Evolutionary conservation across 2,329 filamentous ascomycete genomes (phyloP), one percentile per base, ranked within the genome.

Genomic region (Paecilomyces variotii): DNA sequence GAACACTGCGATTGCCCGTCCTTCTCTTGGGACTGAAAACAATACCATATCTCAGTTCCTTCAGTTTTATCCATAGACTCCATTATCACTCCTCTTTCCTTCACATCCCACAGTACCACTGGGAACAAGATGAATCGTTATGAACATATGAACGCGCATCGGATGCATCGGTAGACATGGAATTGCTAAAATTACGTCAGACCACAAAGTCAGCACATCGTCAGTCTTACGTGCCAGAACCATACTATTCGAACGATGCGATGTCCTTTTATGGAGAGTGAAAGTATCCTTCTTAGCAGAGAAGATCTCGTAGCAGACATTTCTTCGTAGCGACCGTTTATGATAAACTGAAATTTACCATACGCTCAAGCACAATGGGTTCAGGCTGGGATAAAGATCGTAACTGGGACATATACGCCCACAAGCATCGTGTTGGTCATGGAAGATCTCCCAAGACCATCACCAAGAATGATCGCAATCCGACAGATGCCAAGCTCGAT

Each of bases 401-500:
- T 4, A 14, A 45, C 4, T 19, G 39, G 39, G 39, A 28, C 14
- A 52, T 26, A 5, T 25, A 28, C 3, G 25, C 24, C 12, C 4
- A 26, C 4, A 26, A 52, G 50, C 4, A 14, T 28, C 50, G 24
- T 10, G 12, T 26, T 11, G 14, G 25, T 28, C 6, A 45, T n/a
- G n/a, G 4, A 3, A 4, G 2, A 14, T 52, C 7, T 26, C 9
- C 50, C 9, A 52, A 52, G 24, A 11, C 4, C 3, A 52, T 52
- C 50, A 52, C 50, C 27, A 52, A 52, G 25, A 26, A 26, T 26
- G 50, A 83, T 66, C 78, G 76, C 55, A 86, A 89, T 63, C 83
- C 84, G 0, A 80, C 84, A 61, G 86, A 89, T 70, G 75, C 75
- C 57, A 82, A 84, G 53, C 72, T 88, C 51, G 87, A 90, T 69